Conservation (phyloP, 805 yeast species). For the Schwanniomyces yamadae region DNA sequence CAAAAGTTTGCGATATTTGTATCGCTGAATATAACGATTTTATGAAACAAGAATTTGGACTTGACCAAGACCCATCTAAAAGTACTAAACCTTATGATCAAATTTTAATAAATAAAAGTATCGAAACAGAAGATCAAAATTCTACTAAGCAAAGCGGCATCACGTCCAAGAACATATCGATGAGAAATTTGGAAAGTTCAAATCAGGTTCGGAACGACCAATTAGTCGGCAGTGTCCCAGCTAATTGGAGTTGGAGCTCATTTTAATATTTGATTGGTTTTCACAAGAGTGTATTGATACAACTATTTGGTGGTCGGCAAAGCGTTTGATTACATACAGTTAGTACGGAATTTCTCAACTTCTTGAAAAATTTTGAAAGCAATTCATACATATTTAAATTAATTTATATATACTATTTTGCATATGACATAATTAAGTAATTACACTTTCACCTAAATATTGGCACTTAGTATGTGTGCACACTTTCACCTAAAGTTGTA, state of each 20-base stretch:
- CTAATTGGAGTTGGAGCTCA: constrained; percentile 80
- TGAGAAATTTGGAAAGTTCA: constrained; percentile 2
- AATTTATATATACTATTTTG: too few relatives aligned
- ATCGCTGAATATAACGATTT: constrained; percentile 57
- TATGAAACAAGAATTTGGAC: constrained; percentile 42
- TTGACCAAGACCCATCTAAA: constrained; percentile 7
- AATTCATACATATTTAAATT: too few relatives aligned
- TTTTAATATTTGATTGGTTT: constrained; percentile 49
- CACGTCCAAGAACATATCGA: neutral
- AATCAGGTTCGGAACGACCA: constrained; percentile 27
- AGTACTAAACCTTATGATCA: neutral
- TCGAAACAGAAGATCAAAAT: neutral
- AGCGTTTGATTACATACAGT: too few relatives aligned
- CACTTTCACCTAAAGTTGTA: too few relatives aligned
- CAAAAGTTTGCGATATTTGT: constrained; percentile 71
- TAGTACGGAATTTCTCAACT: too few relatives aligned
- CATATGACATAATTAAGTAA: neutral
- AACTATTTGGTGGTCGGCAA: too few relatives aligned
- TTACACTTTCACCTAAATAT: too few relatives aligned
- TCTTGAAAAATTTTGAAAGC: too few relatives aligned
- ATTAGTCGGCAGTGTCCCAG: constrained; percentile 55
- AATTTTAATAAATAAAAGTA: too few relatives aligned
- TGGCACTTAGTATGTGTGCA: too few relatives aligned
- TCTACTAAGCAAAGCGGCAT: neutral
- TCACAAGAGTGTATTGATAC: too few relatives aligned